Conservation (phyloP, 768 basidiomycete genomes). For the Hebeloma cylindrosporum region DNA sequence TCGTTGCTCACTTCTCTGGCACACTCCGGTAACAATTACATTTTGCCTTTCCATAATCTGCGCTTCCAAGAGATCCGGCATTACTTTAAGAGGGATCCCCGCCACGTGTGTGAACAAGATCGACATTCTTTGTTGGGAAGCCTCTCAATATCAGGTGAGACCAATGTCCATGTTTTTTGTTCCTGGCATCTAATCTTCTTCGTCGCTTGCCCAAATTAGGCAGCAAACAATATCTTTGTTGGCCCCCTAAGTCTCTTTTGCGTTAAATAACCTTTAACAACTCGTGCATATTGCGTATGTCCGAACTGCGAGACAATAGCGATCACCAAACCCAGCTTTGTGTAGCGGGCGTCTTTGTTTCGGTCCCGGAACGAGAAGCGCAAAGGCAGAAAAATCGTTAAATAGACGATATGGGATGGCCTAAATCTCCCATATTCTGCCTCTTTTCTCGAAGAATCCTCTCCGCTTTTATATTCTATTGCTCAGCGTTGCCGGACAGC, state of each 20-base stretch:
- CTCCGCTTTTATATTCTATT: slow-evolving; percentile 16
- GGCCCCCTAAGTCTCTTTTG: slow-evolving; percentile 9
- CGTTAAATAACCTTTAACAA: slow-evolving; percentile 10
- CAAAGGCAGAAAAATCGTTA: slow-evolving; percentile 17
- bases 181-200: slow-evolving; percentile 13
- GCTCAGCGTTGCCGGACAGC: slow-evolving; percentile 47
- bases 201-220: slow-evolving; percentile 10
- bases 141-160: slow-evolving; percentile 22
- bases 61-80: slow-evolving; percentile 4
- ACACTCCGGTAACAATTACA: too few relatives aligned
- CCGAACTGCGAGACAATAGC: slow-evolving; percentile 22
- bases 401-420: slow-evolving; percentile 16
- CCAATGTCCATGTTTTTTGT: slow-evolving; percentile 17
- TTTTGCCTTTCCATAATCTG: not conserved
- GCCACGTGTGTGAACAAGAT: slow-evolving; percentile 18
- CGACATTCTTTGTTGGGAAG: slow-evolving; percentile 17
- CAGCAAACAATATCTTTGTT: slow-evolving; percentile 15
- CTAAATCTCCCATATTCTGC: slow-evolving; percentile 15
- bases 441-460: slow-evolving; percentile 18
- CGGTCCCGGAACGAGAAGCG: slow-evolving; percentile 18
- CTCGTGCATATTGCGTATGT: slow-evolving; percentile 14
- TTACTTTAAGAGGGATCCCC: slow-evolving; percentile 6
- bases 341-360: slow-evolving; percentile 21
- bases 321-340: slow-evolving; percentile 20
- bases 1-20: too few relatives aligned